Evolutionary conservation across 192 early-diverging fungal species (phyloP), one percentile per base, ranked within the genome.

Genomic region (Podila verticillata): DNA sequence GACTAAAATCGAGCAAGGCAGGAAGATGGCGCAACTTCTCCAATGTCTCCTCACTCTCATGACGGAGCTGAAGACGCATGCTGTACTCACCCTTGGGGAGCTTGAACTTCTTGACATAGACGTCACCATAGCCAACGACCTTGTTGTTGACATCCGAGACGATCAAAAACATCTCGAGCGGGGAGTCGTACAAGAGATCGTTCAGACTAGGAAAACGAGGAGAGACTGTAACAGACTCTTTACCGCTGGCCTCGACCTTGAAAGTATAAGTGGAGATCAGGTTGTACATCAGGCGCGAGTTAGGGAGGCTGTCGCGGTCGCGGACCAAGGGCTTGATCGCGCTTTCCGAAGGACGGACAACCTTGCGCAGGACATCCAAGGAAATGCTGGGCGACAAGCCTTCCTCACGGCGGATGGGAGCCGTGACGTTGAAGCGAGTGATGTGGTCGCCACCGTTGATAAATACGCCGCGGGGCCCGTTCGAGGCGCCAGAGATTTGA

Each of bases 71-170:
- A 34, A 91, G 92, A 28, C 90, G 92, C 30, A 97, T 82, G 5
- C 88, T 88, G 80, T 98, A 98, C 51, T 94, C 95, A 32, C 98
- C 98, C 79, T 90, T 89, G 68, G 88, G 86, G 10, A 99, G 73
- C 47, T 92, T 92, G 24, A 94, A 67, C 1, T 68, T 72, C 62
- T 90, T 91, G 29, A 92, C 73, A 75, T 95, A 97, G 29, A 93
- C 87, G 83, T 94, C 94, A 57, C 92, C 83, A 26, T 85, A 88
- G 0, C 84, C 88, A 22, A 95, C 61, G 7, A 92, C 81, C 63
- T 90, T 88, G 86, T 95, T 93, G 86, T 95, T 92, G 15, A 83
- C 84, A 75, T 99, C 95, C 73, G 90, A 96, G 5, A 99, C 87
- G 65, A 85, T 74, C 65, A 86, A 83, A 26, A 95, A 87, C 69